Evolutionary conservation across 139 green algal species (phyloP).

Genomic region (Ettlia oleoabundans): DNA sequence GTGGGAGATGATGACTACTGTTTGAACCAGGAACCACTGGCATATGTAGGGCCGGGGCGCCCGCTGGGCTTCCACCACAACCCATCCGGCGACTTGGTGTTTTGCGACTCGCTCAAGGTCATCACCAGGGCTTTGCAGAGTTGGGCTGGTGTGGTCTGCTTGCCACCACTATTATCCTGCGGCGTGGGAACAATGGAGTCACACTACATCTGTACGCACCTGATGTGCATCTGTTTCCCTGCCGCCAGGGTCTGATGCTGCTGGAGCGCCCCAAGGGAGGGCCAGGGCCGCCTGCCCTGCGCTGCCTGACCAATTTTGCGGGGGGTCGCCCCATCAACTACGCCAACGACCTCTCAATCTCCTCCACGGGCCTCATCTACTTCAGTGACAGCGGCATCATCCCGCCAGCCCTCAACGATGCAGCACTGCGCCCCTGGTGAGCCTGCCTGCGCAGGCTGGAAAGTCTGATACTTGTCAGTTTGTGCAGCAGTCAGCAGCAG

Average conservation of each 20-base stretch:
- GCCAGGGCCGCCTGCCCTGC: neutral
- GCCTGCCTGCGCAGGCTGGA: neutral
- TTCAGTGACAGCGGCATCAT: slow-evolving; percentile 58
- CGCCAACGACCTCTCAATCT: slow-evolving; percentile 66
- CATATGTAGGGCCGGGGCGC: slow-evolving; percentile 47
- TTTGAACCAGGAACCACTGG: neutral
- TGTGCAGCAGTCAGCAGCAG: neutral
- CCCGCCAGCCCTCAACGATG: slow-evolving; percentile 8
- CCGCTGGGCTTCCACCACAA: slow-evolving; percentile 45
- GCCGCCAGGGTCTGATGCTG: slow-evolving; percentile 55
- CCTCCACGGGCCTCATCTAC: slow-evolving; percentile 53
- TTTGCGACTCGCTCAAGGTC: slow-evolving; percentile 46
- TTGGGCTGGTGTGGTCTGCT: neutral
- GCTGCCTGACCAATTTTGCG: slow-evolving; percentile 18
- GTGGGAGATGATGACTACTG: neutral
- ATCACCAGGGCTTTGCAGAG: neutral
- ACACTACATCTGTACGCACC: no score
- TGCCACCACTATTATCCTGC: no score
- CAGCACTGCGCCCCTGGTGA: slow-evolving; percentile 8
- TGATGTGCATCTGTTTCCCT: no score
- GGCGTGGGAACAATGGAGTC: no score
- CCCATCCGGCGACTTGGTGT: slow-evolving; percentile 31
- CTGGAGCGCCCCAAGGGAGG: slow-evolving; percentile 15
- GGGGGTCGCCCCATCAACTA: slow-evolving; percentile 48
- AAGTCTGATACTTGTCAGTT: neutral